Base-by-base conservation (phyloP, 1,139 yeast genomes). In the Suhomyces chickasaworum region DNA sequence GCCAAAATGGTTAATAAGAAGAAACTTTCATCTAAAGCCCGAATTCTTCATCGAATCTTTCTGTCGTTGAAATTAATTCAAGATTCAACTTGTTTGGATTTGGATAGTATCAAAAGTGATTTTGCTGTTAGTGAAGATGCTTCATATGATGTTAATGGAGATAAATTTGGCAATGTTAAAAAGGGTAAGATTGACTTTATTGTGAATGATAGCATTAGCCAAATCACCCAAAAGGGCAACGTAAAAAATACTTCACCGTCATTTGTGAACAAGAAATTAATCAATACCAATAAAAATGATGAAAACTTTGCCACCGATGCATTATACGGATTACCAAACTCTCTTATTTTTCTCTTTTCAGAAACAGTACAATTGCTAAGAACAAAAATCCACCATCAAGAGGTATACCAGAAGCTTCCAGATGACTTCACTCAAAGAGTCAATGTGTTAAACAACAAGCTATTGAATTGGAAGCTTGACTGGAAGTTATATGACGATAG, bases 281-380 rank as follows among this genome's bases (percentile, higher is more conserved):
- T 68, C 55, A 76, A 66, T 51, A 75, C 75, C 45, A 71, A 75
- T 51, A 69, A 69, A 36, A 67, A 71, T 42, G 79, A 77, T 52
- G 83, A 80, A 51, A 75, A 83, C 48, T 78, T 86, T 48, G 84
- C 91, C 10, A 85, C 93, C 1, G 95, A 87, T 64, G 89, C 93
- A 0, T 71, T 89, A 45, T 88, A 88, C 59, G 96, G 96, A 0
- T 69, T 89, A 44, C 96, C 97, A 2, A 88, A 87, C 59, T 86
- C 96, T 1, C 69, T 89, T 39, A 84, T 89, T 51, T 59, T 83
- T 32, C 68, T 89, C 40, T 88, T 89, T 63, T 79, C 86, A 46
- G 87, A 84, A 51, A 82, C 85, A 12, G 89, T 85, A 7, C 81
- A 81, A 47, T 61, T 87, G 34, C 72, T 86, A 9, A 71, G 91